Evolutionary conservation across 2,329 filamentous ascomycete genomes (phyloP).

Genomic region (Calonectria hawksworthii): DNA sequence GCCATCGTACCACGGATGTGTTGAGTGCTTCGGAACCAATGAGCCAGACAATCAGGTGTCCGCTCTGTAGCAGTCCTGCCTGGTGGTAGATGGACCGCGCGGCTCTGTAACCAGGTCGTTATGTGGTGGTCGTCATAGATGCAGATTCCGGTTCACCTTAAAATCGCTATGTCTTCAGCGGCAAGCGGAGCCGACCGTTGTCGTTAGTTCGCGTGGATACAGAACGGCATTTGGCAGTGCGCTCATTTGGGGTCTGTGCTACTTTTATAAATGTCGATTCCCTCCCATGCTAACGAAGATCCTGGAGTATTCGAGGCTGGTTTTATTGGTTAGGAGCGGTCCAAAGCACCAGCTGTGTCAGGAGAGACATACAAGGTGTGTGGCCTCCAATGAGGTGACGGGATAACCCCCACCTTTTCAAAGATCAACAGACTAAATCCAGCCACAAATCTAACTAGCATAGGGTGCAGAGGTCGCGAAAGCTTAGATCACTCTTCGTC

Average conservation of each 20-base stretch:
- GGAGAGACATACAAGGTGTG: background rate
- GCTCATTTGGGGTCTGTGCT: background rate
- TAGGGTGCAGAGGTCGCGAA: background rate
- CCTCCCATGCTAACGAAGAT: background rate
- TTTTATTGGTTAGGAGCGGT: background rate
- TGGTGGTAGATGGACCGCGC: too few relatives aligned
- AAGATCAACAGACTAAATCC: background rate
- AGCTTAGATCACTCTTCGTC: background rate
- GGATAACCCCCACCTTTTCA: background rate
- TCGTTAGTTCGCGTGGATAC: background rate
- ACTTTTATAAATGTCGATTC: background rate
- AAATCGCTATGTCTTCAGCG: background rate
- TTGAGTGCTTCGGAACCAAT: background rate
- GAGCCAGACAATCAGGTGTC: background rate
- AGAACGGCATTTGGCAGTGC: background rate
- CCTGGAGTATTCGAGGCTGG: too few relatives aligned
- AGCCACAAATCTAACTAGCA: slow-evolving; percentile 4
- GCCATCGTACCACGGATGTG: background rate
- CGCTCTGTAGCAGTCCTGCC: too few relatives aligned
- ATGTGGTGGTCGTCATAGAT: background rate
- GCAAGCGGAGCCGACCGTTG: background rate
- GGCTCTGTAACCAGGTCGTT: background rate
- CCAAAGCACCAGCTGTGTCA: background rate
- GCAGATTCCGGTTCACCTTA: background rate
- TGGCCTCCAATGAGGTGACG: background rate